A percentile compares a stretch with the other conserved stretches of the same genome.
Conservation (phyloP, 2,329 filamentous ascomycete species). For the Emergomyces pasteurianus region DNA sequence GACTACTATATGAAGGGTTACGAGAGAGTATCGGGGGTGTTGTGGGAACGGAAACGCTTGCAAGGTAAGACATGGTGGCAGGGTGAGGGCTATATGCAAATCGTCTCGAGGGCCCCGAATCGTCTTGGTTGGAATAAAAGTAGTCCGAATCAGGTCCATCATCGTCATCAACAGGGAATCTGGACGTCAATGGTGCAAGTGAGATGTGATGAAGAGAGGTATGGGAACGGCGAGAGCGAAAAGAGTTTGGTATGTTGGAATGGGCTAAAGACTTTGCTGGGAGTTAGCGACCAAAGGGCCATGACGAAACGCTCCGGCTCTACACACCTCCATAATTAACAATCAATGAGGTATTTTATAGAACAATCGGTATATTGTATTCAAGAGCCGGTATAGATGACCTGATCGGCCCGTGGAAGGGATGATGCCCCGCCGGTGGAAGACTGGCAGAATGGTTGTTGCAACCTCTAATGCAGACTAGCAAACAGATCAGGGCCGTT, state of each 20-base stretch:
- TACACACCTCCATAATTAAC: constrained; percentile 1
- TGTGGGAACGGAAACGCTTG: constrained; percentile 30
- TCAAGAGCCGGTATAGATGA: not conserved
- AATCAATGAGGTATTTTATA: not conserved
- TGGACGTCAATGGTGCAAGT: constrained; percentile 46
- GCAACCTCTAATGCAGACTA: not conserved
- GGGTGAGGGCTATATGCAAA: constrained; percentile 20
- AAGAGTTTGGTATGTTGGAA: constrained; percentile 16
- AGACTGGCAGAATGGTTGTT: not conserved
- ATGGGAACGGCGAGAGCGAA: constrained; percentile 42
- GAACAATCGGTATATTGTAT: not conserved
- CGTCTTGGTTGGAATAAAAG: constrained; percentile 16
- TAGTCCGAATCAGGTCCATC: constrained; percentile 16
- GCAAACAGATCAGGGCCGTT: not conserved
- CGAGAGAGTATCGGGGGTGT: constrained; percentile 34
- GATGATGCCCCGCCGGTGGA: not conserved
- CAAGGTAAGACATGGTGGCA: constrained; percentile 26
- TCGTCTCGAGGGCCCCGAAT: constrained; percentile 14
- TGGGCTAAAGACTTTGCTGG: constrained; percentile 9
- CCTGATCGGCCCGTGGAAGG: not conserved
- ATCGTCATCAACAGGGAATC: constrained; percentile 41
- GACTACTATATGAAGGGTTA: constrained; percentile 25
- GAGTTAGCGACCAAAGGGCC: not conserved
- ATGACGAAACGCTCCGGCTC: not conserved
- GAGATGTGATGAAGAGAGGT: constrained; percentile 49